Percentiles rank a stretch among this genome's conserved stretches.
Evolutionary conservation across 768 basidiomycete genomes (phyloP).

Genomic region (Mycena pura): DNA sequence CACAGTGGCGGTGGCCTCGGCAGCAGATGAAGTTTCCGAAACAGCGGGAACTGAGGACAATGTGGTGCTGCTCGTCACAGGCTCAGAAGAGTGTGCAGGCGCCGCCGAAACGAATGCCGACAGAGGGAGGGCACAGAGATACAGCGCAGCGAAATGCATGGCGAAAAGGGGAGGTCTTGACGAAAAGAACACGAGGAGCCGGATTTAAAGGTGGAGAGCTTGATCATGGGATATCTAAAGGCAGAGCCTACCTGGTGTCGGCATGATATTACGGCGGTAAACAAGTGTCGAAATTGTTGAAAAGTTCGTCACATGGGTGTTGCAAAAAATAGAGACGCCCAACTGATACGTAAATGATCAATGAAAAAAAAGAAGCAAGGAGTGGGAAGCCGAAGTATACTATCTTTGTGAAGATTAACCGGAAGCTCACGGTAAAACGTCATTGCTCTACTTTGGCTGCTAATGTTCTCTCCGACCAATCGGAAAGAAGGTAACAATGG

Average conservation of each 20-base stretch:
- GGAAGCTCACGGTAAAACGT: neutral
- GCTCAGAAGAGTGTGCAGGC: slow-evolving; percentile 23
- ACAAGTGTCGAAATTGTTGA: too few relatives aligned
- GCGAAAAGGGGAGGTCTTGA: neutral
- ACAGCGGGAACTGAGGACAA: slow-evolving; percentile 8
- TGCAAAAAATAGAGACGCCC: neutral
- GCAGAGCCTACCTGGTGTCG: too few relatives aligned
- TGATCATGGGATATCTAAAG: neutral
- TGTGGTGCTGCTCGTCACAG: slow-evolving; percentile 12
- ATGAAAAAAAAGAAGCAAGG: too few relatives aligned
- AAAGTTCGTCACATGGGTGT: too few relatives aligned
- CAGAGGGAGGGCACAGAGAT: slow-evolving; percentile 44
- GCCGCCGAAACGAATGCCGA: slow-evolving; percentile 28
- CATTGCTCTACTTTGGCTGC: neutral
- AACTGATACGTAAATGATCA: neutral
- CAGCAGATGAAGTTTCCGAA: slow-evolving; percentile 28
- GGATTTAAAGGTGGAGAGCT: neutral
- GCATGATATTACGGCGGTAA: too few relatives aligned
- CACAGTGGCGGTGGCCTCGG: slow-evolving; percentile 48
- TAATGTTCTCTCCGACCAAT: neutral
- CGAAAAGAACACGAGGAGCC: neutral
- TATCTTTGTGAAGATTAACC: slow-evolving; percentile 6
- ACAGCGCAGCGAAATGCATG: slow-evolving; percentile 30
- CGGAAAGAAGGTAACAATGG: neutral
- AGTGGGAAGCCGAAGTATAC: neutral